Conservation (phyloP, 108 stramenopile species). For the Conticribra guillardii region DNA sequence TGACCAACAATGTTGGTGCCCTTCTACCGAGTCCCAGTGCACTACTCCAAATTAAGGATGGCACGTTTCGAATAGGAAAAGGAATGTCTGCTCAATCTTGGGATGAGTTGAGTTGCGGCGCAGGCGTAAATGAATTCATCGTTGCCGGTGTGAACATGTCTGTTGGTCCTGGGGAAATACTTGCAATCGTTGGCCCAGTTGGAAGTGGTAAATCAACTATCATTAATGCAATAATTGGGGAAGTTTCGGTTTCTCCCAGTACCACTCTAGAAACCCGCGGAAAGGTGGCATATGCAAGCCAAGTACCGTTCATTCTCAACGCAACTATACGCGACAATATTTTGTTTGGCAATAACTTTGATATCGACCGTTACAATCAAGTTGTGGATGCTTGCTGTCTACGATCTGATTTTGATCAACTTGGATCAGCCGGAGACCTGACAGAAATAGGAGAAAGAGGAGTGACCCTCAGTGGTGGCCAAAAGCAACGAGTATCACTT, state of each 20-base stretch:
- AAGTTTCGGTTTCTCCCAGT: constrained; percentile 54
- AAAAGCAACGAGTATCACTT: constrained; percentile 76
- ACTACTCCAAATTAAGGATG: constrained; percentile 14
- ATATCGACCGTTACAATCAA: constrained; percentile 78
- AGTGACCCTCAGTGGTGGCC: constrained; percentile 81
- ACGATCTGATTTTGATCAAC: constrained; percentile 66
- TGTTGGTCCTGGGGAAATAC: constrained; percentile 58
- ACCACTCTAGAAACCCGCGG: constrained; percentile 43
- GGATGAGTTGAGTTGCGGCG: constrained; percentile 8
- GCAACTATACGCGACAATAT: constrained; percentile 94
- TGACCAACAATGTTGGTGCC: too few relatives aligned
- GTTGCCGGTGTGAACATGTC: constrained; percentile 55
- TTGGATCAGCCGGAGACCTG: constrained; percentile 56
- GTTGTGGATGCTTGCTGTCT: constrained; percentile 88
- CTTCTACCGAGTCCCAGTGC: not conserved
- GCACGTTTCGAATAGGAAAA: constrained; percentile 20
- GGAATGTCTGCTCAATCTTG: not conserved
- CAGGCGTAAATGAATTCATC: constrained; percentile 42
- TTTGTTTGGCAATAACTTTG: constrained; percentile 82
- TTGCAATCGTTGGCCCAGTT: constrained; percentile 76
- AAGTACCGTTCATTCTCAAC: constrained; percentile 95
- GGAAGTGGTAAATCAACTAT: constrained; percentile 88
- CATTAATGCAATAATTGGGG: constrained; percentile 79
- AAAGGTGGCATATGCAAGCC: constrained; percentile 86
- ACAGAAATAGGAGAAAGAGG: constrained; percentile 88